A percentile compares a stretch with the other conserved stretches of the same genome.
phyloP scores from a whole-genome alignment of 306 rosid genomes.

The Lablab purpureus region DNA sequence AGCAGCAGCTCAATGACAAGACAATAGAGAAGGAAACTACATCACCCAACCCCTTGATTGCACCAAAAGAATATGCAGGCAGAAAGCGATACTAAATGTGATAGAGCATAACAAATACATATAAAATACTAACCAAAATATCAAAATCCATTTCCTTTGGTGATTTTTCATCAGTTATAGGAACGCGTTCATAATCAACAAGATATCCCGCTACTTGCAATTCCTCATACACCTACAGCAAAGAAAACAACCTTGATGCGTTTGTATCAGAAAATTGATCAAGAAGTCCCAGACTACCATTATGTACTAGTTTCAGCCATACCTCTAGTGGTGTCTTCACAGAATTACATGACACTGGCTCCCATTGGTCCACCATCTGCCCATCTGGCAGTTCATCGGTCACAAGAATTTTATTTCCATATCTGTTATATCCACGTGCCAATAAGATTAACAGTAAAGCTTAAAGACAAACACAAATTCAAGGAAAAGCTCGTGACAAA shows the following conservation, averaged over 20 bases:
- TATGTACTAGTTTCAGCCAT: conserved; percentile 41
- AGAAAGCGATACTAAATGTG: conserved; percentile 11
- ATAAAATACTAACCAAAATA: conserved; percentile 69
- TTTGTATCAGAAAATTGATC: conserved; percentile 38
- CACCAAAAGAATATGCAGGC: conserved; percentile 24
- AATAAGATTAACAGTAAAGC: conserved; percentile 48
- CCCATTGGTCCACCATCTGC: conserved; percentile 99
- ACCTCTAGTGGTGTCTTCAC: conserved; percentile 92
- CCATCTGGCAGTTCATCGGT: conserved; percentile 97
- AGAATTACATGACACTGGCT: conserved; percentile 72
- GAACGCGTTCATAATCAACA: conserved; percentile 95
- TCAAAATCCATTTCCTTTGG: conserved; percentile 91
- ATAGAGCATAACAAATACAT: background rate
- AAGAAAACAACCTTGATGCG: conserved; percentile 45
- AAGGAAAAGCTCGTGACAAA: conserved; percentile 10
- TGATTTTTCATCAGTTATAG: conserved; percentile 92
- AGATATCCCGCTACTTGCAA: conserved; percentile 79
- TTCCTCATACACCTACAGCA: conserved; percentile 80
- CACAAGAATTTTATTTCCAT: conserved; percentile 90
- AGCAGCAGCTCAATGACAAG: conserved; percentile 29
- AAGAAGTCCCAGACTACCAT: conserved; percentile 21
- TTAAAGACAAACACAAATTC: conserved; percentile 13
- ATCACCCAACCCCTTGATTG: conserved; percentile 34
- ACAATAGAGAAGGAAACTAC: background rate
- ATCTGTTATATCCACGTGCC: conserved; percentile 61